Evolutionary conservation across 2,329 filamentous ascomycete genomes (phyloP).

Genomic region (Alternaria viburni): DNA sequence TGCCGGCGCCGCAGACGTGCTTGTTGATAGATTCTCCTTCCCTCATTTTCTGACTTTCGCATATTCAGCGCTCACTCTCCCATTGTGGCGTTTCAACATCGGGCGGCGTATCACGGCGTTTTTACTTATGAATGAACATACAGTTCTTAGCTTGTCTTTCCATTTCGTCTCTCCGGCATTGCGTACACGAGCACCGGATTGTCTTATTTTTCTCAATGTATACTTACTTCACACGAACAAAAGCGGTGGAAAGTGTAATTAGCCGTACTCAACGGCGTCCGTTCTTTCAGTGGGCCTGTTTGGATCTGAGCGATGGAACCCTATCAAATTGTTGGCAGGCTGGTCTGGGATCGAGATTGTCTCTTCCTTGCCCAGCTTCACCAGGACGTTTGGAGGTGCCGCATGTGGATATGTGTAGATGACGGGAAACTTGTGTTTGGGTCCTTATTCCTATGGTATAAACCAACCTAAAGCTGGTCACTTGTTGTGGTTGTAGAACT

Average conservation of each 20-base stretch:
- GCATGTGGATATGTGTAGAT: constrained; percentile 31
- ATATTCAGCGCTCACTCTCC: constrained; percentile 32
- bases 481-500: constrained; percentile 24
- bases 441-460: constrained; percentile 2
- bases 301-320: constrained; percentile 4
- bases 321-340: constrained; percentile 2
- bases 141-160: constrained; percentile 10
- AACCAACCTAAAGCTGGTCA: constrained; percentile 13
- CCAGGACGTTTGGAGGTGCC: constrained; percentile 1
- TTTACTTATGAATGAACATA: constrained; percentile 12
- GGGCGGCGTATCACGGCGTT: constrained; percentile 44
- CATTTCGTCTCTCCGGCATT: constrained; percentile 13
- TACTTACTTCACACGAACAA: constrained; percentile 29
- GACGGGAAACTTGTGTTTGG: constrained; percentile 15
- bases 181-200: constrained; percentile 11
- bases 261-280: constrained; percentile 26
- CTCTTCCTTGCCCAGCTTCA: neutral
- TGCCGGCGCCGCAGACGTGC: constrained; percentile 21
- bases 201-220: constrained; percentile 19
- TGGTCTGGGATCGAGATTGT: neutral
- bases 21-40: constrained; percentile 31
- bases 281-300: constrained; percentile 15
- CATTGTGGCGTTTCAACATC: constrained; percentile 23
- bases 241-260: constrained; percentile 37
- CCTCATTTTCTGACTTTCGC: constrained; percentile 20